Conservation (phyloP, 129 eudicot species). For the Escallonia herrerae region DNA sequence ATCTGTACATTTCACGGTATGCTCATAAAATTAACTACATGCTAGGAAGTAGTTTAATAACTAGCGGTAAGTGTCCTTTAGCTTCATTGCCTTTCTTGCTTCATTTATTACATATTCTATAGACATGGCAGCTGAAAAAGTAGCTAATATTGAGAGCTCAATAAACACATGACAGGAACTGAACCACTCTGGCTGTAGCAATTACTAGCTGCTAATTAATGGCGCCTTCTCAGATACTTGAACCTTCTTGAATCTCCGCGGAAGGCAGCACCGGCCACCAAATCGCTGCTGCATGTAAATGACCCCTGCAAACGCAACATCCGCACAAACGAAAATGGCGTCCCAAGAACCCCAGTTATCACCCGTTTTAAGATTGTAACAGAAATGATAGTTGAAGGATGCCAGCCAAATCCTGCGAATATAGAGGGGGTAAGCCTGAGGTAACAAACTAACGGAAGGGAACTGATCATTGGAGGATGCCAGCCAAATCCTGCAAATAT, state of each 20-base stretch:
- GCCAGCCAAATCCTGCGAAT: constrained; percentile 17
- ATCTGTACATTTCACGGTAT: no score
- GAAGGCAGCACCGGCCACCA: constrained; percentile 59
- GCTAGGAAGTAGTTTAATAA: no score
- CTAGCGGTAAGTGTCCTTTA: no score
- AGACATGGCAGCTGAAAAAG: no score
- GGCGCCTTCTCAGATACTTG: constrained; percentile 50
- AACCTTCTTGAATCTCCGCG: constrained; percentile 32
- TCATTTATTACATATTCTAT: no score
- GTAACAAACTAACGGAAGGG: background rate
- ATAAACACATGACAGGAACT: no score
- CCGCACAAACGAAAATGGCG: constrained; percentile 35
- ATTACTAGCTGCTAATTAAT: constrained; percentile 15
- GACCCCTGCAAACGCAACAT: constrained; percentile 39
- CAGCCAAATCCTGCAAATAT: constrained; percentile 20
- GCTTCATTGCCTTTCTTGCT: no score
- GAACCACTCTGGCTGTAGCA: background rate
- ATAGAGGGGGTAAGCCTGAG: background rate
- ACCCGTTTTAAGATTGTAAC: constrained; percentile 39
- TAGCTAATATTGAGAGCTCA: no score
- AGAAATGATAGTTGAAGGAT: constrained; percentile 25
- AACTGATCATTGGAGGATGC: no score
- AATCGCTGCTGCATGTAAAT: constrained; percentile 56
- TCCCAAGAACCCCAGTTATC: constrained; percentile 59
- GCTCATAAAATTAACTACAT: no score